These are phyloP conservation scores for Favolaschia claudopus DNA, from an alignment of 768 basidiomycete species.

Conservation along the genomic window DNA sequence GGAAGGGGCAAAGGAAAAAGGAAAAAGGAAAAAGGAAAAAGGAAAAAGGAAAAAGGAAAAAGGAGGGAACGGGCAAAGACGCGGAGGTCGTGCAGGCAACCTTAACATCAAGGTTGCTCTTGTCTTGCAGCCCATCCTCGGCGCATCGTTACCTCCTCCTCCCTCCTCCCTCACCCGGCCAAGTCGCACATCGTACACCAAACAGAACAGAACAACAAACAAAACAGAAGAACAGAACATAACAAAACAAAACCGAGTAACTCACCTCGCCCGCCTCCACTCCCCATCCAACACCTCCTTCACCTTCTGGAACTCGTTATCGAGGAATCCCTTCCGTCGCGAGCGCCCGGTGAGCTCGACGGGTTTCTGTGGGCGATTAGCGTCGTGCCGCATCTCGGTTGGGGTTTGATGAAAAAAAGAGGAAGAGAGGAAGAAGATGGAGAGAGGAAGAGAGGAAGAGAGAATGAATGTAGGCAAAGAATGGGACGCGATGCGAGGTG, in stretches of 20 bases:
- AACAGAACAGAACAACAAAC: too few species aligned
- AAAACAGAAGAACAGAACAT: too few species aligned
- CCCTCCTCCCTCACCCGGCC: not conserved
- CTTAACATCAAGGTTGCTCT: too few species aligned
- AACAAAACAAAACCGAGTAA: not conserved
- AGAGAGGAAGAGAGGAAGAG: not conserved
- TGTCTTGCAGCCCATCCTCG: not conserved
- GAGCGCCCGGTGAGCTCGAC: slow-evolving; percentile 33
- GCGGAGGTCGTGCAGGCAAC: too few species aligned
- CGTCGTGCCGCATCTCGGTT: too few species aligned
- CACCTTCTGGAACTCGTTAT: slow-evolving; percentile 52
- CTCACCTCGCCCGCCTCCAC: slow-evolving; percentile 39
- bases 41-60: too few species aligned
- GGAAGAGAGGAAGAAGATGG: not conserved
- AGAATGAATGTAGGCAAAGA: not conserved
- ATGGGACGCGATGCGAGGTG: not conserved
- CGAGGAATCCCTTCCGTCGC: slow-evolving; percentile 42
- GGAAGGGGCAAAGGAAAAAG: slow-evolving; percentile 37
- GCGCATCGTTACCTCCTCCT: not conserved
- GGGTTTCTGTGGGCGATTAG: slow-evolving; percentile 13
- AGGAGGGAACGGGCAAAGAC: too few species aligned
- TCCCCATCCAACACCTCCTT: slow-evolving; percentile 51
- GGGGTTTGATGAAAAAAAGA: not conserved
- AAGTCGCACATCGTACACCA: too few species aligned
- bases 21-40: too few species aligned